These are phyloP conservation scores for Crithidia thermophila DNA, from an alignment of 208 protist species.

Conservation along the genomic window DNA sequence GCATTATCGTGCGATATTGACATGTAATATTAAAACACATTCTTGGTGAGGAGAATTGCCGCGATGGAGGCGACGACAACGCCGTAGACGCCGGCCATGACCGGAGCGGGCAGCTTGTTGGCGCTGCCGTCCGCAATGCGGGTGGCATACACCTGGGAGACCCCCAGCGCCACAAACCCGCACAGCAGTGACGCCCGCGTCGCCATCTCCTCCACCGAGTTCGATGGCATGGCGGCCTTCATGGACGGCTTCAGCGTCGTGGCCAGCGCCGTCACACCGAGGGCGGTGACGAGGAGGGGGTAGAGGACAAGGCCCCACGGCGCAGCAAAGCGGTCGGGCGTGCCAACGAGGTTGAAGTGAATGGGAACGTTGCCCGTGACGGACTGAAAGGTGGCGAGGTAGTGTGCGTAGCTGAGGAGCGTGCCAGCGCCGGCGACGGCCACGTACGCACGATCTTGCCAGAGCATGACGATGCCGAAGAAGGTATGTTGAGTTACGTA, in stretches of 20 bases:
- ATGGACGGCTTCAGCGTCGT: background rate
- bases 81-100: conserved; percentile 1
- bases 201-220: conserved; percentile 16
- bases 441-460: conserved; percentile 8
- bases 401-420: conserved; percentile 20
- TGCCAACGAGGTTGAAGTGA: conserved; percentile 34
- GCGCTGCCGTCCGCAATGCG: conserved; percentile 7
- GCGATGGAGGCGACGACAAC: background rate
- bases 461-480: no score
- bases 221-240: background rate
- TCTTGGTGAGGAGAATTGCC: background rate
- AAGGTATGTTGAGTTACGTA: no score
- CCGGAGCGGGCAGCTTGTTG: background rate
- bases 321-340: conserved; percentile 13
- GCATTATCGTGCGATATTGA: no score
- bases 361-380: conserved; percentile 15
- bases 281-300: background rate
- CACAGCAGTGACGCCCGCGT: conserved; percentile 8
- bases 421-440: conserved; percentile 14
- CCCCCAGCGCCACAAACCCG: background rate
- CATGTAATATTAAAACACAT: background rate
- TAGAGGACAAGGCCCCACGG: conserved; percentile 30
- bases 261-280: background rate
- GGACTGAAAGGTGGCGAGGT: conserved; percentile 9
- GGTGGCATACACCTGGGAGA: conserved; percentile 6